Evolutionary conservation across 208 protist genomes (phyloP).

Genomic region (Acanthamoeba healyi): DNA sequence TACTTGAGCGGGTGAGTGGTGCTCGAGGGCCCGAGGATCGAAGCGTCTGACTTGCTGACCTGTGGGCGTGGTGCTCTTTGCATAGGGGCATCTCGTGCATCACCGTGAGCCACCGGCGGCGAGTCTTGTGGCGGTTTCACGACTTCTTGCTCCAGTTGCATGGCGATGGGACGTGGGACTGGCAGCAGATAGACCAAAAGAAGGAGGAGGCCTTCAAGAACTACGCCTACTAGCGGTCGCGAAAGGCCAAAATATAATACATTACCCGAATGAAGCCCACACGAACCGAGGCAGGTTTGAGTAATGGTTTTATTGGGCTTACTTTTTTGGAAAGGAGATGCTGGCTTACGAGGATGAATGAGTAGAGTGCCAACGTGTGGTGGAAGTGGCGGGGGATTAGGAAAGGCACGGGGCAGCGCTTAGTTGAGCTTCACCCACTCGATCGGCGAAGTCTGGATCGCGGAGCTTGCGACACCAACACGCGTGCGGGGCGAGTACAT

Average conservation of each 20-base stretch:
- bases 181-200: slow-evolving; percentile 22
- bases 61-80: neutral
- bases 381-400: too few relatives aligned
- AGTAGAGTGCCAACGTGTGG: neutral
- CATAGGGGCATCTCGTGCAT: neutral
- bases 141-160: slow-evolving; percentile 20
- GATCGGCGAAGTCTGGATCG: neutral
- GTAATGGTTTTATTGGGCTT: slow-evolving; percentile 9
- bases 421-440: slow-evolving; percentile 66
- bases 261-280: too few relatives aligned
- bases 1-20: neutral
- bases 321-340: neutral
- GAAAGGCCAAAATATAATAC: neutral
- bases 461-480: neutral
- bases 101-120: neutral
- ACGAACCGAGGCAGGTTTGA: too few relatives aligned
- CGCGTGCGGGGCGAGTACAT: slow-evolving; percentile 38
- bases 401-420: neutral
- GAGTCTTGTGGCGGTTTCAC: slow-evolving; percentile 27
- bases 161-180: slow-evolving; percentile 41
- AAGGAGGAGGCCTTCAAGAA: slow-evolving; percentile 33
- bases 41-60: too few relatives aligned
- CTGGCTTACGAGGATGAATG: neutral
- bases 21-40: too few relatives aligned
- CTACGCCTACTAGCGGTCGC: neutral